Conservation (phyloP, 805 yeast species). For the Clavispora phyllophila region DNA sequence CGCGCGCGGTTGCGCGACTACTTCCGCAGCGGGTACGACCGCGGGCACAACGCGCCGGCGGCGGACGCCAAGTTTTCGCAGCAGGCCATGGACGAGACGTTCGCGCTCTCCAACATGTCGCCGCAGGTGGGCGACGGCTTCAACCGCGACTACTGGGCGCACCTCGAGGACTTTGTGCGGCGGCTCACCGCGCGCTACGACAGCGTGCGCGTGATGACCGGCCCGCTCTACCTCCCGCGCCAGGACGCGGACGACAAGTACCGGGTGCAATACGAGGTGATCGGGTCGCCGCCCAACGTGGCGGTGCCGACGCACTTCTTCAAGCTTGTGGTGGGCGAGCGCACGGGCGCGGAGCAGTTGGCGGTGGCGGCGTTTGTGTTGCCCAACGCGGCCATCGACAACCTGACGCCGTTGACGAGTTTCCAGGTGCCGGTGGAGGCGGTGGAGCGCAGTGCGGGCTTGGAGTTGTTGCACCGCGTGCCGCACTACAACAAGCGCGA, state of each 20-base stretch:
- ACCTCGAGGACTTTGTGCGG: conserved; percentile 84
- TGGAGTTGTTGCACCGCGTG: conserved; percentile 69
- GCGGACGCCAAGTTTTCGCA: conserved; percentile 93
- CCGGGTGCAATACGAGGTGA: conserved; percentile 82
- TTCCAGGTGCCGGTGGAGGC: conserved; percentile 91
- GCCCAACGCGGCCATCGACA: conserved; percentile 80
- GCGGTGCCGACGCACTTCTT: conserved; percentile 98
- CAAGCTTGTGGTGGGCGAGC: conserved; percentile 85
- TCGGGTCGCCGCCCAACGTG: conserved; percentile 92
- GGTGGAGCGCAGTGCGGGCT: conserved; percentile 79
- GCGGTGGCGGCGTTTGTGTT: conserved; percentile 90
- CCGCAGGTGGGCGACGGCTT: conserved; percentile 98
- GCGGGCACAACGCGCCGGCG: conserved; percentile 98
- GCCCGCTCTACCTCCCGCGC: conserved; percentile 87
- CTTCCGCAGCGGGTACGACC: conserved; percentile 91
- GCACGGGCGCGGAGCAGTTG: conserved; percentile 38
- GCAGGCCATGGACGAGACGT: conserved; percentile 92
- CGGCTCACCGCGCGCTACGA: conserved; percentile 66
- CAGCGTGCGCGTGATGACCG: conserved; percentile 83
- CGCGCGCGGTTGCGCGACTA: conserved; percentile 78
- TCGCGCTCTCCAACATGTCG: conserved; percentile 80
- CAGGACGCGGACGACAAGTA: conserved; percentile 77
- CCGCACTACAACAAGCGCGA: conserved; percentile 53
- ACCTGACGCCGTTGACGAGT: conserved; percentile 59
- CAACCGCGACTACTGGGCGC: conserved; percentile 97